phyloP scores from a whole-genome alignment of 2,329 filamentous ascomycete species.

The Claviceps digitariae region DNA sequence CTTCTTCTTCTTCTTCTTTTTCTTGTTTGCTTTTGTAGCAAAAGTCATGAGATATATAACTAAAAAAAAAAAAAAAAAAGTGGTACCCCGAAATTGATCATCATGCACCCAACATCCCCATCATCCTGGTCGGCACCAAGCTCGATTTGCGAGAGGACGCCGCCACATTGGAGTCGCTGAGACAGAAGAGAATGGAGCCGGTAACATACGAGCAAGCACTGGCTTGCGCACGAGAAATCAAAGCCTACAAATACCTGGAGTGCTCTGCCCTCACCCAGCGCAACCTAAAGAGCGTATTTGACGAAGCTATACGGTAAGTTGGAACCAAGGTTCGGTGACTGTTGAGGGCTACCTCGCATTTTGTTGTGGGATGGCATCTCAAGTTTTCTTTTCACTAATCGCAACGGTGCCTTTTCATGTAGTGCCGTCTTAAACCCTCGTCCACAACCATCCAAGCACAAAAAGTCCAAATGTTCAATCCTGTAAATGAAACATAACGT shows the following conservation, averaged over 20 bases:
- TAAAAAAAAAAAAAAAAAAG: constrained; percentile 28
- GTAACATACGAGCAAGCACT: constrained; percentile 69
- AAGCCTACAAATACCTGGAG: constrained; percentile 92
- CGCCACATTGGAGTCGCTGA: constrained; percentile 65
- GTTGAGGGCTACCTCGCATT: neutral
- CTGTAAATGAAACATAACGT: constrained; percentile 33
- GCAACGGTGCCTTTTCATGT: neutral
- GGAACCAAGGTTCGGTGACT: neutral
- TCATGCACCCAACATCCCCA: constrained; percentile 86
- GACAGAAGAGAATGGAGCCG: constrained; percentile 92
- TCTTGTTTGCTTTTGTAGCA: neutral
- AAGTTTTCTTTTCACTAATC: neutral
- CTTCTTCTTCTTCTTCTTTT: too few species aligned
- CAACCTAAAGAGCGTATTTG: constrained; percentile 96
- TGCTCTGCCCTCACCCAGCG: constrained; percentile 94
- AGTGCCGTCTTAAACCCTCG: constrained; percentile 62
- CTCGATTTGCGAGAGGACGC: constrained; percentile 87
- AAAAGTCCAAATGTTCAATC: constrained; percentile 56
- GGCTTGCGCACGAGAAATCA: constrained; percentile 82
- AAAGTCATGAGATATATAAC: neutral
- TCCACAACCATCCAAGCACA: constrained; percentile 42
- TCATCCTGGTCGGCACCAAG: constrained; percentile 95
- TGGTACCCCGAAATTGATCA: constrained; percentile 98
- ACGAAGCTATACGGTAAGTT: constrained; percentile 89
- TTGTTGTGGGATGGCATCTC: neutral